These are phyloP conservation scores for Nigrograna mackinnonii DNA, from an alignment of 2,329 filamentous ascomycete species.

Conservation along the genomic window DNA sequence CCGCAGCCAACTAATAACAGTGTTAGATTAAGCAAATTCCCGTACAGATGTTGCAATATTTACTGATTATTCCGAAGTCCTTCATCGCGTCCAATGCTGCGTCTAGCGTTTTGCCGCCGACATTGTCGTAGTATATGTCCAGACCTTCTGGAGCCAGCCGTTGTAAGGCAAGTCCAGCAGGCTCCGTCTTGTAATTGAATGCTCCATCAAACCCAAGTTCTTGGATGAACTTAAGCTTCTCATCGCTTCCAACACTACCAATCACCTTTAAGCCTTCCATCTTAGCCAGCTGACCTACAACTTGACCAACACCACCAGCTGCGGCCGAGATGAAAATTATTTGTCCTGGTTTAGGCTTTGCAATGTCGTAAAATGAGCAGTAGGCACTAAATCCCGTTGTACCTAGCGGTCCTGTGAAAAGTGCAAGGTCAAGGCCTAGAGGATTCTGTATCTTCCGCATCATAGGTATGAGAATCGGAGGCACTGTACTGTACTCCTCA, in stretches of 20 bases:
- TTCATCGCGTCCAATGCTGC: slow-evolving; percentile 66
- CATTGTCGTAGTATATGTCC: slow-evolving; percentile 79
- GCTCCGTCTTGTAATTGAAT: slow-evolving; percentile 85
- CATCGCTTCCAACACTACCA: slow-evolving; percentile 74
- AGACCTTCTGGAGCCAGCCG: slow-evolving; percentile 74
- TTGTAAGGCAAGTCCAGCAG: slow-evolving; percentile 63
- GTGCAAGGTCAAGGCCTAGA: slow-evolving; percentile 60
- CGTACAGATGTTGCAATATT: slow-evolving; percentile 31
- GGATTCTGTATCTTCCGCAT: slow-evolving; percentile 67
- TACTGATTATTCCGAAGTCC: slow-evolving; percentile 63
- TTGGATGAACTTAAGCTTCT: slow-evolving; percentile 74
- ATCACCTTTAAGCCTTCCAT: slow-evolving; percentile 74
- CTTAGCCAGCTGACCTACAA: slow-evolving; percentile 80
- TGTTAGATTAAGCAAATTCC: not conserved
- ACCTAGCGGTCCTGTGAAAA: slow-evolving; percentile 73
- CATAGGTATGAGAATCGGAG: slow-evolving; percentile 43
- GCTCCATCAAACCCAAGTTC: slow-evolving; percentile 70
- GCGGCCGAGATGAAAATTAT: slow-evolving; percentile 79
- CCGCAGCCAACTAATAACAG: slow-evolving; percentile 42
- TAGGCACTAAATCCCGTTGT: slow-evolving; percentile 77
- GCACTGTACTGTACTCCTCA: slow-evolving; percentile 67
- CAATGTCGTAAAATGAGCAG: slow-evolving; percentile 70
- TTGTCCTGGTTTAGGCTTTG: slow-evolving; percentile 72
- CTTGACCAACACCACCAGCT: slow-evolving; percentile 75
- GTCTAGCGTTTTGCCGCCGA: slow-evolving; percentile 71